Base-by-base conservation (phyloP, 2,329 filamentous ascomycete species). In the Fusarium ramigenum region DNA sequence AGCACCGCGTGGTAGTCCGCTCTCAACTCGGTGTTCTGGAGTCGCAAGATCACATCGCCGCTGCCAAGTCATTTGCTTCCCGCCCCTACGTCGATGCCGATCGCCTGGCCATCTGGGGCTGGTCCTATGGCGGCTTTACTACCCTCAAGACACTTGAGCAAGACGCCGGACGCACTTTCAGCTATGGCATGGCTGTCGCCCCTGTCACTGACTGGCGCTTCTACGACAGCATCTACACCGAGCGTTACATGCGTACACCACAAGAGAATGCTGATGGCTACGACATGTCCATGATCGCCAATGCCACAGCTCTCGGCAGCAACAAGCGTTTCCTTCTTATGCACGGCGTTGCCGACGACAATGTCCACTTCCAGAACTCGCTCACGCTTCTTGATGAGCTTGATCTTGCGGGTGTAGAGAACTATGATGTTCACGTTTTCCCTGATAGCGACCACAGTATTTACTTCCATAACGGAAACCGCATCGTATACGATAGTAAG, bases 191-290 rank as follows among this genome's bases (percentile, higher is more conserved):
- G 93, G 95, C 97, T 11, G 97, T 99, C 58, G 96, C 96, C 4
- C 96, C 96, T 23, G 96, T 99, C n/a, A 98, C 96, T 0, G 95
- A 99, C 82, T 99, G 96, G 96, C 89, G 93, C 64, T 97, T 93
- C 83, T 99, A 99, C 83, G 93, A 98, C 83, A 93, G 91, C 66
- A 92, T 98, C 78, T 98, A 98, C 85, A 97, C 95, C 0, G 95
- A 98, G 83, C 91, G 96, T 40, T 99, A 98, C 84, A 99, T 99
- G 97, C 93, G 95, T 79, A 97, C 92, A 2, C 96, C 96, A 4
- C 91, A 97, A 80, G 87, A 93, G 79, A 99, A 99, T 80, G 83
- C 84, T 0, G 84, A 80, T 0, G 96, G 96, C 18, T 99, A 98
- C 84, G 87, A 91, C 46, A 90, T 89, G 71, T 90, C 93, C 9